Conservation (phyloP, 1,139 yeast genomes). For the Pichia norvegensis region DNA sequence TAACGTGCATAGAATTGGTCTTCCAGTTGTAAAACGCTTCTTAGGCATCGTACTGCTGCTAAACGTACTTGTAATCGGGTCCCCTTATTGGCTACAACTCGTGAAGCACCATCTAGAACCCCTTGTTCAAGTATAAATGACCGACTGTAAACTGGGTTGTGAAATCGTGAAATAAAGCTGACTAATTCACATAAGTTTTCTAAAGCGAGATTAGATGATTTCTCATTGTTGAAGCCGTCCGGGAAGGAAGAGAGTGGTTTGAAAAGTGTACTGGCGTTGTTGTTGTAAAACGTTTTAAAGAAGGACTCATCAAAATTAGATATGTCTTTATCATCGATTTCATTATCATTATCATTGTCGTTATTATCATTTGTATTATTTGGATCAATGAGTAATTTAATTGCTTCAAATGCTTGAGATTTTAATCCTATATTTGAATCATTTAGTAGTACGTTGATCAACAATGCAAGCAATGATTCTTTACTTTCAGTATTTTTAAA, state of each 20-base stretch:
- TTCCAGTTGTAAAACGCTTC: constrained; percentile 49
- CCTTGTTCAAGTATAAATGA: constrained; percentile 53
- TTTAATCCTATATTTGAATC: constrained; percentile 69
- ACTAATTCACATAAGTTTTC: constrained; percentile 59
- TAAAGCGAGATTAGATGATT: not conserved
- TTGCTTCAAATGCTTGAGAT: constrained; percentile 77
- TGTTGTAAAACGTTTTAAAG: constrained; percentile 51
- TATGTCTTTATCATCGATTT: constrained; percentile 20
- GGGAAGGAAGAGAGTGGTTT: constrained; percentile 26
- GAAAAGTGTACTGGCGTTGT: constrained; percentile 56
- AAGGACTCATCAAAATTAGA: constrained; percentile 35
- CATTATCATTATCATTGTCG: constrained; percentile 7
- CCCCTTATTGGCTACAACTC: constrained; percentile 33
- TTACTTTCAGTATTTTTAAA: constrained; percentile 43
- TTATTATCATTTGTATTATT: constrained; percentile 3
- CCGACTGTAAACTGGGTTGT: constrained; percentile 47
- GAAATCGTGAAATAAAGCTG: constrained; percentile 58
- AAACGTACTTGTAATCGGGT: constrained; percentile 46
- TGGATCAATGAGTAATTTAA: constrained; percentile 64
- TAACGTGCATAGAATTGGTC: constrained; percentile 53
- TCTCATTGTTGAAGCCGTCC: no score
- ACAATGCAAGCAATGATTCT: constrained; percentile 51
- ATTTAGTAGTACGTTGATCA: constrained; percentile 53
- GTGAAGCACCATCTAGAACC: constrained; percentile 46
- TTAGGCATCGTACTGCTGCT: constrained; percentile 59